A percentile compares a stretch with the other conserved stretches of the same genome.
These are phyloP conservation scores for Mucor saturninus DNA, from an alignment of 371 early-diverging fungal genomes.

Conservation along the genomic window DNA sequence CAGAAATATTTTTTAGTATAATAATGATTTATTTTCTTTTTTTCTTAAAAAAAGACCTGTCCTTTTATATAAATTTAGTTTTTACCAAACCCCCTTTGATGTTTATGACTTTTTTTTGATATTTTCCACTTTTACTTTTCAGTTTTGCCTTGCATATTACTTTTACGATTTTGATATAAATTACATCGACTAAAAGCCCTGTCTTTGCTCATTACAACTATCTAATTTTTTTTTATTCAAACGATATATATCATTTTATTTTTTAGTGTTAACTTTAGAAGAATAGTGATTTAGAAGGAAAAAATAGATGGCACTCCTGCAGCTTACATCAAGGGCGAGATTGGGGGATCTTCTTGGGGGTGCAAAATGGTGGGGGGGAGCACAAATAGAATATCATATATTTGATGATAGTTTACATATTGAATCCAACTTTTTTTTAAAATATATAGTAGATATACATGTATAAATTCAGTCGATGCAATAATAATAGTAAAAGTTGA, in stretches of 20 bases:
- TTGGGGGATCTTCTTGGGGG: not conserved
- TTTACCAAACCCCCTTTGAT: constrained; percentile 6
- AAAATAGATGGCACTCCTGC: not conserved
- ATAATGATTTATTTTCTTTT: constrained; percentile 2
- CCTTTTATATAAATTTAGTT: constrained; percentile 15
- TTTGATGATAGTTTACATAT: not conserved
- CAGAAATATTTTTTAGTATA: not conserved
- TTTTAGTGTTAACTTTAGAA: not conserved
- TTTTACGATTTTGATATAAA: not conserved
- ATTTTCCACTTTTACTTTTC: not conserved
- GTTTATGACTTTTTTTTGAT: not conserved
- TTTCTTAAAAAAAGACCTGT: constrained; percentile 7
- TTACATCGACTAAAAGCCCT: not conserved
- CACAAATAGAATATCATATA: not conserved
- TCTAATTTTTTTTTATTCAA: not conserved
- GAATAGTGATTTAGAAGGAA: not conserved
- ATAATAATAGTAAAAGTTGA: not conserved
- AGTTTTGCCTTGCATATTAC: not conserved
- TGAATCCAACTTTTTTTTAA: too few species aligned
- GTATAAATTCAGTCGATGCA: not conserved
- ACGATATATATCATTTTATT: not conserved
- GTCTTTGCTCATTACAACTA: not conserved
- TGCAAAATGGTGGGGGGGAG: not conserved
- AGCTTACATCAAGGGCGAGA: not conserved
- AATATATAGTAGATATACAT: not conserved